phyloP scores from a whole-genome alignment of 192 early-diverging fungal genomes.

The Coemansia sp. region DNA sequence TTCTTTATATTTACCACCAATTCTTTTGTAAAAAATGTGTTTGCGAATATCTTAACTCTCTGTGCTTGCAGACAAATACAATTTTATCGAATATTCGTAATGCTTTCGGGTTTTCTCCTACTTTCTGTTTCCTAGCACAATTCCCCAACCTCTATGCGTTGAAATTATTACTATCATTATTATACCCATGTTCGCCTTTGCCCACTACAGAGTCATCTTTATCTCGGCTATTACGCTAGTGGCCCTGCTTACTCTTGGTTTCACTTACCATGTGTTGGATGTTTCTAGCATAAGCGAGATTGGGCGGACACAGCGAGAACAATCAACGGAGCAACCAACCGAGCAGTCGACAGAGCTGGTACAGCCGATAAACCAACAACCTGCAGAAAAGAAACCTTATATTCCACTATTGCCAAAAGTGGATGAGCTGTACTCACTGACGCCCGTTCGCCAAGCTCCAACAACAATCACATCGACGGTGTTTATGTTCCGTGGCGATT shows the following conservation, averaged over 20 bases:
- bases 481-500: conserved; percentile 11
- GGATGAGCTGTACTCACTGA: background rate
- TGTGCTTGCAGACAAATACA: too few species aligned
- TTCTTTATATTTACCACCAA: too few species aligned
- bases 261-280: background rate
- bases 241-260: background rate
- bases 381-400: background rate
- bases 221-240: background rate
- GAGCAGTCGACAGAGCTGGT: too few species aligned
- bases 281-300: background rate
- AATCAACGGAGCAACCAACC: background rate
- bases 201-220: background rate
- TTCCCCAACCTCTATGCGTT: too few species aligned
- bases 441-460: background rate
- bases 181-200: background rate
- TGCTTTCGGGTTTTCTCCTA: too few species aligned
- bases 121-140: too few species aligned
- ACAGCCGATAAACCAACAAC: background rate
- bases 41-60: too few species aligned
- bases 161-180: too few species aligned
- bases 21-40: too few species aligned
- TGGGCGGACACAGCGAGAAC: background rate
- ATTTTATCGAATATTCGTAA: too few species aligned
- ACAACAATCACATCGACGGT: background rate
- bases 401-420: background rate